phyloP scores from a whole-genome alignment of 2,329 filamentous ascomycete species.

The Ceratocystis smalleyi region DNA sequence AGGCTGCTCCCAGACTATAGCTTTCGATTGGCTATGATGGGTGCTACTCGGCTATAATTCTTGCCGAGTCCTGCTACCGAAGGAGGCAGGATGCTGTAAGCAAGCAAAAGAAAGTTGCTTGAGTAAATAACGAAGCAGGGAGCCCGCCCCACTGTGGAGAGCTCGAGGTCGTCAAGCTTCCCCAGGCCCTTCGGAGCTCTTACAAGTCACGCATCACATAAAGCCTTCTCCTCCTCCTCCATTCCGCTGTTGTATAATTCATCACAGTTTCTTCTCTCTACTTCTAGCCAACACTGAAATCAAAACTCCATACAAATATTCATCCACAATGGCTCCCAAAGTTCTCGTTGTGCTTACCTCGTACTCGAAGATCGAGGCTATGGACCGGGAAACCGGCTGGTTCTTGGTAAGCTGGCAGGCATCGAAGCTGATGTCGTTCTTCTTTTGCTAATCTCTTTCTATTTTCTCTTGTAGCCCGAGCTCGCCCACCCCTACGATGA shows the following conservation, averaged over 20 bases:
- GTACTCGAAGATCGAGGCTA: slow-evolving; percentile 32
- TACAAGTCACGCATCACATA: background rate
- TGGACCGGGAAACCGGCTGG: slow-evolving; percentile 49
- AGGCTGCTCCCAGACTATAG: background rate
- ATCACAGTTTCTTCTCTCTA: background rate
- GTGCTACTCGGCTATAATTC: background rate
- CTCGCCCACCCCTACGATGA: slow-evolving; percentile 49
- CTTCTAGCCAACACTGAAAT: background rate
- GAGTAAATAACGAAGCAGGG: background rate
- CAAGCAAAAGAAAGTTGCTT: background rate
- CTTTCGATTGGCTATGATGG: background rate
- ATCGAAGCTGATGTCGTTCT: background rate
- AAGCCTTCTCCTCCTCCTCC: background rate
- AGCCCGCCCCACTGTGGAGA: background rate
- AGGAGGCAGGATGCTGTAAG: background rate
- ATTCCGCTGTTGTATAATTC: no score
- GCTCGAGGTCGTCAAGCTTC: background rate
- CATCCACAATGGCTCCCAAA: slow-evolving; percentile 36
- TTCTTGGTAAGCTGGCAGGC: slow-evolving; percentile 40
- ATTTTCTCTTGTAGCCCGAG: slow-evolving; percentile 33
- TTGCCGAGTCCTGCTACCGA: background rate
- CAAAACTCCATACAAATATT: background rate
- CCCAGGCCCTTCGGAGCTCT: background rate
- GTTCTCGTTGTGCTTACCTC: slow-evolving; percentile 59
- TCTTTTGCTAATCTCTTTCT: background rate